Evolutionary conservation across 2,329 filamentous ascomycete genomes (phyloP), one percentile per base, ranked within the genome.

Genomic region (Trichoderma sp.): DNA sequence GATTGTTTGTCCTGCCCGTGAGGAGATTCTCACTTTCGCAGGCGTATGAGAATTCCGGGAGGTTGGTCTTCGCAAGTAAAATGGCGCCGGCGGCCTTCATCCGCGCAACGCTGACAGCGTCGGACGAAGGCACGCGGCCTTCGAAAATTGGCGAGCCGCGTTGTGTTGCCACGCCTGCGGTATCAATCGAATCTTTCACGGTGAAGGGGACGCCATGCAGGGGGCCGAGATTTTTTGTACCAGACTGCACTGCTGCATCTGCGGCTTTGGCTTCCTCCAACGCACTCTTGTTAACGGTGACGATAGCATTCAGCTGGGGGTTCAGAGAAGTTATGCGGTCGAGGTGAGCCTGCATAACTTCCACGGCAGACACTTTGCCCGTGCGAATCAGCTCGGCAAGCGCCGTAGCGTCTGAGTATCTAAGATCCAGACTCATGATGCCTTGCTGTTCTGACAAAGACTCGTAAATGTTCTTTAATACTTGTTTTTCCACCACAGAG

Each of bases 301-400:
- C 57, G 57, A 61, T 61, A 61, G 57, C 57, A 61, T 61, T 61
- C 17, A 61, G 28, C 20, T 61, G 57, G 57, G 57, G 28, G 17
- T 61, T 61, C 57, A 61, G 28, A 61, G 57, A 34, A 5, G 36
- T 61, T 36, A 61, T 61, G 57, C 57, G 57, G 57, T 61, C 57
- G 57, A 61, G 57, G 30, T 61, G 57, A 61, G 57, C 15, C 57
- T 61, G 57, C 57, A 61, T 61, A 61, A 61, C 57, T 61, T 61
- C 28, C 1, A 61, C 57, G 17, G 57, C 57, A 61, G 57, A 61
- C 57, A 34, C 57, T 34, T 61, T 61, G 57, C 57, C 57, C 57
- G 57, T 61, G 57, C 57, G 57, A 61, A 61, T 61, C 30, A 61
- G 57, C 57, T 61, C 57, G 57, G 57, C 57, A 34, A 61, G 57